Evolutionary conservation across 2,329 filamentous ascomycete genomes (phyloP).

Genomic region (Botrytis paeoniae): DNA sequence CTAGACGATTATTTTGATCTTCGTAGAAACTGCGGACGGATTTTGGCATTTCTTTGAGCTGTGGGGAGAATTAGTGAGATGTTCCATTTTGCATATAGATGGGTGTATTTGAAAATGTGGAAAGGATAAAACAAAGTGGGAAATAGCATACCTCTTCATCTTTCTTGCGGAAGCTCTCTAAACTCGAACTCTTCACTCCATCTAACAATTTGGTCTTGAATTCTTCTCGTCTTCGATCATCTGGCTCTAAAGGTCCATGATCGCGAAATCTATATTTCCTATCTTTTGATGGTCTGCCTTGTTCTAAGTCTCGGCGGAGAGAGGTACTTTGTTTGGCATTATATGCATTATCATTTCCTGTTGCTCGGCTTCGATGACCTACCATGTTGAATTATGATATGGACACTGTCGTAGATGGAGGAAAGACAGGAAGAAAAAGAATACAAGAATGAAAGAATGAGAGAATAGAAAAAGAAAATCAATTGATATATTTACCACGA

Average conservation of each 20-base stretch:
- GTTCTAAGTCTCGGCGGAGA: slow-evolving; percentile 16
- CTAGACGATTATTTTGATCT: slow-evolving; percentile 51
- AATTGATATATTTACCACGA: background rate
- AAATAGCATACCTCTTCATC: slow-evolving; percentile 25
- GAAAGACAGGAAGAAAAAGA: background rate
- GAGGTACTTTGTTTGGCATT: slow-evolving; percentile 3
- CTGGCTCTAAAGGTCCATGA: slow-evolving; percentile 24
- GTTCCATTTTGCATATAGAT: background rate
- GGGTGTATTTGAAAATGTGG: background rate
- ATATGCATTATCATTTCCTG: background rate
- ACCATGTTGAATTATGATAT: slow-evolving; percentile 2
- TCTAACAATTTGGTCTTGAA: slow-evolving; percentile 29
- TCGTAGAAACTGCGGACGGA: slow-evolving; percentile 53
- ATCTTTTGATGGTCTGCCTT: slow-evolving; percentile 23
- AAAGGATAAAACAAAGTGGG: background rate
- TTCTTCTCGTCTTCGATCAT: slow-evolving; percentile 29
- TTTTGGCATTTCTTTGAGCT: slow-evolving; percentile 53
- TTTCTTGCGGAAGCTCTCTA: slow-evolving; percentile 27
- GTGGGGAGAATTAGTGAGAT: background rate
- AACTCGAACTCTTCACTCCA: slow-evolving; percentile 22
- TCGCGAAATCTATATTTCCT: slow-evolving; percentile 30
- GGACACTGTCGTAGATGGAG: background rate
- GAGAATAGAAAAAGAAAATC: background rate
- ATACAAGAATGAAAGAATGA: too few species aligned
- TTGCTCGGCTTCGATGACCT: slow-evolving; percentile 3